phyloP scores from a whole-genome alignment of 1,284 basidiomycete species.

The Cryptococcus maquisensis region DNA sequence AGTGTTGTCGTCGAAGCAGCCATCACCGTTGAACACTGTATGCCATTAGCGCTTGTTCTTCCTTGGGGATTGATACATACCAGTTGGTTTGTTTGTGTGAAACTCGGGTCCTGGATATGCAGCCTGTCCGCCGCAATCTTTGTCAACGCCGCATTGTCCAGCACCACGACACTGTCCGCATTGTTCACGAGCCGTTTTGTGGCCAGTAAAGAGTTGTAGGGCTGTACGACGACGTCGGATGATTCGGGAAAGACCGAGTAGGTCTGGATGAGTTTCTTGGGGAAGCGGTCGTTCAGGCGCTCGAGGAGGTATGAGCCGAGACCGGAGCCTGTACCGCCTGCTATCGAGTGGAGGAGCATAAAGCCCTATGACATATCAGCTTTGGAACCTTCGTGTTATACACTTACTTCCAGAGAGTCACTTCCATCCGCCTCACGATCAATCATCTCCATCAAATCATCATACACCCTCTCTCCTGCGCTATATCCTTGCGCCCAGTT shows the following conservation, averaged over 20 bases:
- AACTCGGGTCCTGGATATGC: constrained; percentile 84
- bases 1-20: constrained; percentile 96
- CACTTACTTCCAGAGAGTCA: constrained; percentile 85
- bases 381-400: not conserved
- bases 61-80: constrained; percentile 51
- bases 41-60: not conserved
- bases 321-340: constrained; percentile 96
- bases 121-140: constrained; percentile 88
- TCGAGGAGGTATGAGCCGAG: constrained; percentile 96
- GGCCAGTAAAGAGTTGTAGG: constrained; percentile 93
- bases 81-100: constrained; percentile 91
- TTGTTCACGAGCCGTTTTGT: constrained; percentile 92
- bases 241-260: constrained; percentile 98
- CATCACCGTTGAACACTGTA: constrained; percentile 89
- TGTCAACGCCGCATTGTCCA: constrained; percentile 92
- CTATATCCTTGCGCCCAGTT: constrained; percentile 97
- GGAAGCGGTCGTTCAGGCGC: constrained; percentile 93
- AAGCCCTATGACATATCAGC: constrained; percentile 66
- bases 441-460: constrained; percentile 99
- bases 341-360: constrained; percentile 98
- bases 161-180: constrained; percentile 93
- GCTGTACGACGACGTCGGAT: constrained; percentile 93
- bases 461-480: constrained; percentile 85
- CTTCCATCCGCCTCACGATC: constrained; percentile 98
- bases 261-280: constrained; percentile 98